phyloP scores from a whole-genome alignment of 2,329 filamentous ascomycete species.

The Exophiala aquamarina region DNA sequence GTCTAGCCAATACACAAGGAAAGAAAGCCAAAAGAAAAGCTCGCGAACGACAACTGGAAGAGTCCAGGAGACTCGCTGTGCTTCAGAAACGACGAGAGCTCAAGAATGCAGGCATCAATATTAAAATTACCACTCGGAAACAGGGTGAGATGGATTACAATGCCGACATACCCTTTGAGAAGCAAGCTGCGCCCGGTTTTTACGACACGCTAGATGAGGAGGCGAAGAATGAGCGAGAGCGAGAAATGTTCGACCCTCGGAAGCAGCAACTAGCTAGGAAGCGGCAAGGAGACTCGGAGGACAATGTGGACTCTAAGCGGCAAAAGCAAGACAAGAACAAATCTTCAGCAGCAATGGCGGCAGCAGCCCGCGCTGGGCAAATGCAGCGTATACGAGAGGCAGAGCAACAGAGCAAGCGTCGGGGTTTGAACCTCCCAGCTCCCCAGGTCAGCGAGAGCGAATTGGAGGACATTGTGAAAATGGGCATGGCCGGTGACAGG shows the following conservation, averaged over 20 bases:
- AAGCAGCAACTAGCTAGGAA: constrained; percentile 91
- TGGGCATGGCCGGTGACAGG: constrained; percentile 90
- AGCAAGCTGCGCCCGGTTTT: constrained; percentile 82
- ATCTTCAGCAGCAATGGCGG: constrained; percentile 75
- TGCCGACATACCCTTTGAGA: constrained; percentile 97
- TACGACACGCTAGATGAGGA: constrained; percentile 89
- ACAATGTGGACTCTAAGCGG: constrained; percentile 75
- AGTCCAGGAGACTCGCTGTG: constrained; percentile 83
- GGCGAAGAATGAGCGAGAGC: constrained; percentile 75
- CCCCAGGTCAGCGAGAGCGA: constrained; percentile 92
- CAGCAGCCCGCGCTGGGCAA: constrained; percentile 88
- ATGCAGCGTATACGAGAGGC: constrained; percentile 94
- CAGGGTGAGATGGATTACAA: constrained; percentile 99
- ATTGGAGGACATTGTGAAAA: constrained; percentile 96
- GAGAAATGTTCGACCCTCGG: constrained; percentile 83
- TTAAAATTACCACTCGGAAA: constrained; percentile 89
- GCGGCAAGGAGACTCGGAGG: constrained; percentile 87
- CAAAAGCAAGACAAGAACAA: constrained; percentile 85
- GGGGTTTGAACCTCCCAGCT: constrained; percentile 75
- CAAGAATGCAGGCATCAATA: constrained; percentile 97
- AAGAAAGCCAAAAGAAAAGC: constrained; percentile 99
- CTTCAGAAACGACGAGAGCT: constrained; percentile 94
- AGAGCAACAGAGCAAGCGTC: constrained; percentile 92
- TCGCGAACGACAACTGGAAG: constrained; percentile 89
- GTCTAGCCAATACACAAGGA: constrained; percentile 94